Base-by-base conservation (phyloP, 2,329 filamentous ascomycete genomes). In the Fusarium oligoseptatum region DNA sequence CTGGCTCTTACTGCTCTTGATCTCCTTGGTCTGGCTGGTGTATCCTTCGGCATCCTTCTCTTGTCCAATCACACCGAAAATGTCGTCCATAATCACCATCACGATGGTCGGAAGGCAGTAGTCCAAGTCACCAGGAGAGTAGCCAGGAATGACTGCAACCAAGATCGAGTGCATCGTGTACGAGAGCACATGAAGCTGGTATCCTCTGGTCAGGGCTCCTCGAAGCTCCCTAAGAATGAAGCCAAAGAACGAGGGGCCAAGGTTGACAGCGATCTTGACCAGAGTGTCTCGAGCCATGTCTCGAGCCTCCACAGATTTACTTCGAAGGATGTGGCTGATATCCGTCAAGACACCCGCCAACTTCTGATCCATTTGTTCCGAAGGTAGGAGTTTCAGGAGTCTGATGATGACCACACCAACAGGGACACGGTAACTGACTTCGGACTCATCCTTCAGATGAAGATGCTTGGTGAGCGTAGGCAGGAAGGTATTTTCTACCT, bases 1-100 rank as follows among this genome's bases (percentile, higher is more conserved):
- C 79, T 95, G 97, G 81, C 95, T 98, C 87, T 98, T 99, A 87
- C 94, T 98, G 83, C 94, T 97, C 86, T 98, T 98, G 66, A 99
- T 93, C 84, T 99, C 97, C 83, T 97, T 98, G 92, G 97, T 98
- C 83, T 96, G 94, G 81, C 92, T 98, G 66, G 93, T 92, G 81
- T 99, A 99, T 63, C 95, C 97, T 77, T 98, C 95, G 0, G 96
- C 96, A 78, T 99, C 97, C 83, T 99, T 99, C 80, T 99, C 96
- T 84, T 98, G 94, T 2, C 97, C 97, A 37, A 93, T 93, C 7
- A 92, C 91, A 34, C 97, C 97, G 80, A 99, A 99, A 14, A 97
- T 97, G 80, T 99, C 97, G 79, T 99, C 97, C 94, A 99, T 97
- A 73, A 98, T 92, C 50, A 99, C 91, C 2, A 91, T 89, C 55